A percentile compares a stretch with the other conserved stretches of the same genome.
Evolutionary conservation across 2,329 filamentous ascomycete species (phyloP).

Genomic region (Diatrype stigma): DNA sequence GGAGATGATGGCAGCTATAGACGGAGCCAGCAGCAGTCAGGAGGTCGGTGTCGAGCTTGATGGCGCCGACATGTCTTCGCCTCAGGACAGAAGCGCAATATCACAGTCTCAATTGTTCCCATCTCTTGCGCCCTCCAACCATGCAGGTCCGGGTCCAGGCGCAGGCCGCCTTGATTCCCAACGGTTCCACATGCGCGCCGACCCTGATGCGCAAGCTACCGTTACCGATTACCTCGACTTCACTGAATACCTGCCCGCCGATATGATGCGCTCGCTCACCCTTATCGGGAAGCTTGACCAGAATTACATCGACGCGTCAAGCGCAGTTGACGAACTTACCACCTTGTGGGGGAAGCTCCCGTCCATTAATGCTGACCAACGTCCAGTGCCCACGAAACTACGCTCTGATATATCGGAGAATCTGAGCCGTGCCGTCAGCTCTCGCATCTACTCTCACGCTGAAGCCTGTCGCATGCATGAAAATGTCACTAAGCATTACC

Average conservation of each 20-base stretch:
- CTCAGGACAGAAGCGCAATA: conserved; percentile 29
- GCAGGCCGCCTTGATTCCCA: conserved; percentile 32
- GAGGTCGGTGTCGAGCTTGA: conserved; percentile 12
- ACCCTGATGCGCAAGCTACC: conserved; percentile 66
- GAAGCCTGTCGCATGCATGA: conserved; percentile 62
- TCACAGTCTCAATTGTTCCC: conserved; percentile 27
- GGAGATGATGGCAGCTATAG: conserved; percentile 4
- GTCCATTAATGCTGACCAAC: conserved; percentile 40
- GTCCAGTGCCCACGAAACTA: conserved; percentile 45
- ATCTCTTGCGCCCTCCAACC: conserved; percentile 26
- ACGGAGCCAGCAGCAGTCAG: background rate
- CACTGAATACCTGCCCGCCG: conserved; percentile 65
- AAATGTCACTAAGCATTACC: conserved; percentile 59
- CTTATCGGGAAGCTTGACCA: conserved; percentile 62
- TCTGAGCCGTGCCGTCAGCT: conserved; percentile 49
- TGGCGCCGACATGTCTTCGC: conserved; percentile 22
- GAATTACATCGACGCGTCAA: conserved; percentile 52
- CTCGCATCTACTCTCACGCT: conserved; percentile 55
- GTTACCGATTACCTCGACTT: conserved; percentile 67
- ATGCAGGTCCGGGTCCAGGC: conserved; percentile 9
- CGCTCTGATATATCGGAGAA: conserved; percentile 58
- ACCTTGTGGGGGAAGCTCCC: conserved; percentile 54
- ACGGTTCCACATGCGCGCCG: conserved; percentile 46
- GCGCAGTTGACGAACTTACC: conserved; percentile 52
- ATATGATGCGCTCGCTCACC: conserved; percentile 61